phyloP scores from a whole-genome alignment of 805 yeast species.

The Yarrowia sp. region DNA sequence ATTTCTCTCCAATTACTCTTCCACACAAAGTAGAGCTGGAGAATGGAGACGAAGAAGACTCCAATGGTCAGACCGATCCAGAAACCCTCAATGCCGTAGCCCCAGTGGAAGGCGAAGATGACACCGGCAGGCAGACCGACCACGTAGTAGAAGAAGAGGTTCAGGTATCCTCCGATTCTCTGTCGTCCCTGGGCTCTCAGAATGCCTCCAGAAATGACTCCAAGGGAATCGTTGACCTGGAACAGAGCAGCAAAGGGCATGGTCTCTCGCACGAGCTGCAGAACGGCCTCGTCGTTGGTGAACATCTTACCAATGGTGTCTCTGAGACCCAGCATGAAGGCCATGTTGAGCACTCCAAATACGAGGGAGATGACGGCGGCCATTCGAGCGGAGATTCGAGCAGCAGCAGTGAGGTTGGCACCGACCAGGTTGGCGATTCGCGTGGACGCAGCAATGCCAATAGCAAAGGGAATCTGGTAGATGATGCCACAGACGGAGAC shows the following conservation, averaged over 20 bases:
- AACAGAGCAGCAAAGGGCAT: slow-evolving; percentile 71
- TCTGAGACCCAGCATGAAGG: slow-evolving; percentile 57
- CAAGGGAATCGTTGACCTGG: slow-evolving; percentile 73
- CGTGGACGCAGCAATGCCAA: slow-evolving; percentile 72
- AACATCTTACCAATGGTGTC: slow-evolving; percentile 63
- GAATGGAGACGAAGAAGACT: slow-evolving; percentile 57
- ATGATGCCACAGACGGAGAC: slow-evolving; percentile 67
- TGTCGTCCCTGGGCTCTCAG: slow-evolving; percentile 81
- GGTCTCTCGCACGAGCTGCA: slow-evolving; percentile 57
- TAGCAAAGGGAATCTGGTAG: slow-evolving; percentile 76
- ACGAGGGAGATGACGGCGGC: slow-evolving; percentile 52
- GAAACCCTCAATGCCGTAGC: slow-evolving; percentile 63
- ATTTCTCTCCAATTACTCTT: slow-evolving; percentile 63
- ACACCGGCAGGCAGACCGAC: slow-evolving; percentile 67
- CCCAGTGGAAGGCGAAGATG: slow-evolving; percentile 59
- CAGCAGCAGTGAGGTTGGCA: slow-evolving; percentile 47
- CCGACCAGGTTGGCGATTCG: slow-evolving; percentile 76
- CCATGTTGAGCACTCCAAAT: slow-evolving; percentile 45
- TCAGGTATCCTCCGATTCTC: slow-evolving; percentile 71
- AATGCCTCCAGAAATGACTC: slow-evolving; percentile 74
- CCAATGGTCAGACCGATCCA: slow-evolving; percentile 81
- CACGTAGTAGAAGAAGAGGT: slow-evolving; percentile 72
- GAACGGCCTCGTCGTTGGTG: slow-evolving; percentile 67
- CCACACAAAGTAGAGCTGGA: slow-evolving; percentile 58
- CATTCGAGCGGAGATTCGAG: slow-evolving; percentile 53